phyloP scores from a whole-genome alignment of 2,329 filamentous ascomycete genomes.

The Paecilomyces variotii region DNA sequence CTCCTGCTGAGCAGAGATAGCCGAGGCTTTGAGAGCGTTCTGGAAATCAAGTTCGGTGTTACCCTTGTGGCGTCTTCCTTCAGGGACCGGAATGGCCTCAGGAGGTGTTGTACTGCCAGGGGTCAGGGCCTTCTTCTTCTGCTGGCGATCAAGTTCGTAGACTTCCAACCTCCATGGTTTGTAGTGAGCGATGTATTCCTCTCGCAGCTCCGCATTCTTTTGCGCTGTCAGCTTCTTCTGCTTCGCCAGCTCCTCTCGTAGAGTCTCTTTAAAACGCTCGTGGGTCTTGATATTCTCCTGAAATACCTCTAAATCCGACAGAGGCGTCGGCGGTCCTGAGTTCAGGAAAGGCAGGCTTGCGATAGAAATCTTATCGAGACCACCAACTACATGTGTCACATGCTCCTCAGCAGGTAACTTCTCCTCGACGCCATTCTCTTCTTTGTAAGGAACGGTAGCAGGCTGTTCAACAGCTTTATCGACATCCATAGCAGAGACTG shows the following conservation, averaged over 20 bases:
- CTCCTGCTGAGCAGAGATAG: slow-evolving; percentile 41
- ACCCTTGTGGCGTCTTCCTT: slow-evolving; percentile 38
- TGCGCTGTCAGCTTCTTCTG: slow-evolving; percentile 29
- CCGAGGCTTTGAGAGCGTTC: slow-evolving; percentile 40
- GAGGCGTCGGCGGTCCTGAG: slow-evolving; percentile 33
- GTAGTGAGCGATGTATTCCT: slow-evolving; percentile 35
- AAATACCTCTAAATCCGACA: slow-evolving; percentile 37
- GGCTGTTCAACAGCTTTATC: slow-evolving; percentile 7
- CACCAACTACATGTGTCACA: slow-evolving; percentile 5
- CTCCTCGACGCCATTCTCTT: slow-evolving; percentile 14
- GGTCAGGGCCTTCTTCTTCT: slow-evolving; percentile 28
- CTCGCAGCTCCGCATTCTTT: slow-evolving; percentile 32
- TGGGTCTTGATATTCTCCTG: slow-evolving; percentile 34
- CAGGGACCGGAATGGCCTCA: slow-evolving; percentile 24
- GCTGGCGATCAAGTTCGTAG: slow-evolving; percentile 34
- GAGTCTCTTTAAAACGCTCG: slow-evolving; percentile 29
- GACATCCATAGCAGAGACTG: slow-evolving; percentile 11
- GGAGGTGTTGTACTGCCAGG: slow-evolving; percentile 29
- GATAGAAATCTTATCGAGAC: slow-evolving; percentile 26
- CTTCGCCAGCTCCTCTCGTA: slow-evolving; percentile 31
- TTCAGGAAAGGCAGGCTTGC: slow-evolving; percentile 40
- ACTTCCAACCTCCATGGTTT: slow-evolving; percentile 38
- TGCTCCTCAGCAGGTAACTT: background rate
- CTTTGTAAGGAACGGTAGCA: slow-evolving; percentile 13
- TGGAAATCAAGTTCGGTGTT: slow-evolving; percentile 44